Base-by-base conservation (phyloP, 2,329 filamentous ascomycete species). In the Pseudogymnoascus sp. region DNA sequence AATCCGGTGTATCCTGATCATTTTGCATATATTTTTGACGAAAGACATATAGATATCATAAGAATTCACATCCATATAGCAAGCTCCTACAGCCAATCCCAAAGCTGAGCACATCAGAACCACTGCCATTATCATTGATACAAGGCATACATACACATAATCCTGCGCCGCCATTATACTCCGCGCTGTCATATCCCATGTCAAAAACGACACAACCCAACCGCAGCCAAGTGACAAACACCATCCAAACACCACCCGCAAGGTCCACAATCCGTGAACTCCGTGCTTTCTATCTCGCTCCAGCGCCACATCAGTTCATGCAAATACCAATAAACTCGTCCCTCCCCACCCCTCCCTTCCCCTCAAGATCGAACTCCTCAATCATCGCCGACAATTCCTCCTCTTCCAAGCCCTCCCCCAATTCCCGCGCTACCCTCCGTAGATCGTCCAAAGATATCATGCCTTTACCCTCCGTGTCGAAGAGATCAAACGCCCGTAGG, bases 361-460 rank as follows among this genome's bases (percentile, higher is more conserved):
- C 93, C 72, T 96, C 90, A 66, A 97, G 82, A 78, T 99, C 94
- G 78, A 97, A 95, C 76, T 97, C 93, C 71, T 97, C 92, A 77
- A 99, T 94, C 94, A 99, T 99, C 66, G 92, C 92, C 68, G 85
- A 82, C 65, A 99, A 81, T 74, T 99, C 94, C 70, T 95, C 90
- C 71, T 99, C 93, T 68, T 94, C 91, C 68, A 99, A 81, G 10
- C 90, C 91, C 75, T 97, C 93, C 6, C 94, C 94, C 66, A 99
- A 80, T 74, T 97, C 94, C 70, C 91, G 84, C 63, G 93, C 92
- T 27, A 97, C 91, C 63, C 91, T 81, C 65, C 91, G 81, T 76
- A 99, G 78, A 77, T 97, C 94, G 64, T 94, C 89, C 58, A 97
- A 78, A 60, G 89, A 92, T 68, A 99, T 96, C 67, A 89, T 86